Evolutionary conservation across 495 filamentous ascomycete species (phyloP), one percentile per base, ranked within the genome.

Genomic region (Aspergillus hancockii): DNA sequence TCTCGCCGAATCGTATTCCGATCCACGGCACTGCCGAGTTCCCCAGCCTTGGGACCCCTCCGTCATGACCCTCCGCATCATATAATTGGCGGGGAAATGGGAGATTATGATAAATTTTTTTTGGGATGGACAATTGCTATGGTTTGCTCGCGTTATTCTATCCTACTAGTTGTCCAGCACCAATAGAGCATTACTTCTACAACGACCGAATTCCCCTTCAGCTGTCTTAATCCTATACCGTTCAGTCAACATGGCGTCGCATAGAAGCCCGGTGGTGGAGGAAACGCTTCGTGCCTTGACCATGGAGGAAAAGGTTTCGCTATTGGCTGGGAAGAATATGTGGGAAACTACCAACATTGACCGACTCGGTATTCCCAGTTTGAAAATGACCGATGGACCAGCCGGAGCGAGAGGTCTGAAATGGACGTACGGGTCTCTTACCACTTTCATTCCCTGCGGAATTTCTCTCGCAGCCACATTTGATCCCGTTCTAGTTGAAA

Each of bases 311-410:
- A 45, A 45, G 41, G 41, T 45, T 16, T 45, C 41, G 8, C 9
- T 45, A 28, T 22, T 55, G n/a, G 36, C 53, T 6, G 38, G 53
- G 4, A 45, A 45, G 10, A 55, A 45, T 13, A 43, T 46, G 34
- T 55, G 53, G 53, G 36, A 55, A 18, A 55, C 53, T 6, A 8
- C 22, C 23, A 21, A 8, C 10, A 46, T 55, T 10, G 19, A 25
- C 38, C 3, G 38, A 10, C 23, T 32, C 6, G 23, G 25, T 2
- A 52, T 36, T 10, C 53, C 53, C 4, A 30, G 19, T 34, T 14
- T 55, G 16, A 55, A 46, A 23, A 25, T 45, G 22, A 55, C 36
- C 8, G 53, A 55, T n/a, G 53, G 53, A 2, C 38, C 53, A 14
- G 23, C 36, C 13, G 53, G 53, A 5, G 53, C 38, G 10, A 32